Base-by-base conservation (phyloP, 345 rosid species). In the Raphanus sativus region DNA sequence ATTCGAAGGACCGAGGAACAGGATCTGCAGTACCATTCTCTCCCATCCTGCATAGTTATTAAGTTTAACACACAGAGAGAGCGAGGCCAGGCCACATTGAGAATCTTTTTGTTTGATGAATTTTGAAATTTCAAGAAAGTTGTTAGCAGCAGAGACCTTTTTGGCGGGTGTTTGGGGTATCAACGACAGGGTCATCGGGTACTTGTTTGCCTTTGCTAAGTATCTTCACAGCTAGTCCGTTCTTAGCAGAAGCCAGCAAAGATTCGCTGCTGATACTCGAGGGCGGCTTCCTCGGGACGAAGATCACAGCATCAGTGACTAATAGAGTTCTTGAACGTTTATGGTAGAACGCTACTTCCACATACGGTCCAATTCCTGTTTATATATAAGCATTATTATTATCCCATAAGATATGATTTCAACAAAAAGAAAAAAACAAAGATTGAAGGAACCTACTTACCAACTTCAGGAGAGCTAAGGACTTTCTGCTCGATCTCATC, bases 401-500 rank as follows among this genome's bases (percentile, higher is more conserved):
- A 67, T 64, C 48, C 58, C 73, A 66, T 36, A 30, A 52, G 61
- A 28, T 28, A 28, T 28, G 29, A 28, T 28, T 62, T 26, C 70
- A 73, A 52, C 15, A n/a, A n/a, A n/a, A n/a, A n/a, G n/a, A n/a
- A n/a, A 42, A 28, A 67, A 33, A 68, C n/a, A 21, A 28, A 34
- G 30, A 74, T 21, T 62, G 56, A 63, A 62, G 11, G 45, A 9
- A 38, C 12, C 12, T 8, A 38, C 78, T 30, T 62, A 91, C 98
- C 98, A 75, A 94, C 97, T 94, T 94, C 98, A 0, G 98, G 98
- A 4, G 92, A 89, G 87, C 97, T 94, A 33, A 94, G 68, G 60
- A 94, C 89, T 83, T 94, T 94, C 77, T 92, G 98, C 70, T 94
- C 96, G 32, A 94, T 92, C 77, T 94, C 98, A 24, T 87, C 88